Conservation (phyloP, 352 stramenopile genomes). For the Blastocystis sp. region DNA sequence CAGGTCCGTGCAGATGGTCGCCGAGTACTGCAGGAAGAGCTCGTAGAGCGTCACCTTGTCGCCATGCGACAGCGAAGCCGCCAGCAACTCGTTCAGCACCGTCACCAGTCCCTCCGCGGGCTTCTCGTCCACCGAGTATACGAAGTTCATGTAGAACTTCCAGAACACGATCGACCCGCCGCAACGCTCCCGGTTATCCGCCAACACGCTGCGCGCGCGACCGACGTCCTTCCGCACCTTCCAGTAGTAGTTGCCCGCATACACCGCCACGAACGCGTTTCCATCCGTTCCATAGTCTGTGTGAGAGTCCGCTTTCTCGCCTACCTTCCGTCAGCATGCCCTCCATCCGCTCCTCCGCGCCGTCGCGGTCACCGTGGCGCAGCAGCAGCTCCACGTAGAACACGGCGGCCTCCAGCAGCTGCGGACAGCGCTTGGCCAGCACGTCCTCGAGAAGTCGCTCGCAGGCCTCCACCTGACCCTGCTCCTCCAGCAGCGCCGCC, state of each 20-base stretch:
- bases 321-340: not conserved
- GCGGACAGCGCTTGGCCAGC: not conserved
- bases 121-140: slow-evolving; percentile 16
- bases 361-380: slow-evolving; percentile 28
- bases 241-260: slow-evolving; percentile 52
- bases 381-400: slow-evolving; percentile 45
- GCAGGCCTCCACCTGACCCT: not conserved
- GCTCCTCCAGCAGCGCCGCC: slow-evolving; percentile 22
- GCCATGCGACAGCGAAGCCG: not conserved
- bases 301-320: not conserved
- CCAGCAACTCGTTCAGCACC: slow-evolving; percentile 1
- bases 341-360: slow-evolving; percentile 31
- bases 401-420: slow-evolving; percentile 1
- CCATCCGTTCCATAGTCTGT: slow-evolving; percentile 9
- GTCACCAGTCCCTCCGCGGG: slow-evolving; percentile 7
- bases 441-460: not conserved
- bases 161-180: slow-evolving; percentile 26
- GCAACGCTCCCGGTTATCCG: slow-evolving; percentile 17
- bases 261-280: slow-evolving; percentile 34
- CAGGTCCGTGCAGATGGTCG: slow-evolving; percentile 22
- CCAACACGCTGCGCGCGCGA: not conserved
- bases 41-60: slow-evolving; percentile 29
- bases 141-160: slow-evolving; percentile 53
- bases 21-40: slow-evolving; percentile 26
- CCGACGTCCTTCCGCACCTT: slow-evolving; percentile 30